These are phyloP conservation scores for Magnusiomyces starmeri DNA, from an alignment of 1,139 yeast species.

Conservation along the genomic window DNA sequence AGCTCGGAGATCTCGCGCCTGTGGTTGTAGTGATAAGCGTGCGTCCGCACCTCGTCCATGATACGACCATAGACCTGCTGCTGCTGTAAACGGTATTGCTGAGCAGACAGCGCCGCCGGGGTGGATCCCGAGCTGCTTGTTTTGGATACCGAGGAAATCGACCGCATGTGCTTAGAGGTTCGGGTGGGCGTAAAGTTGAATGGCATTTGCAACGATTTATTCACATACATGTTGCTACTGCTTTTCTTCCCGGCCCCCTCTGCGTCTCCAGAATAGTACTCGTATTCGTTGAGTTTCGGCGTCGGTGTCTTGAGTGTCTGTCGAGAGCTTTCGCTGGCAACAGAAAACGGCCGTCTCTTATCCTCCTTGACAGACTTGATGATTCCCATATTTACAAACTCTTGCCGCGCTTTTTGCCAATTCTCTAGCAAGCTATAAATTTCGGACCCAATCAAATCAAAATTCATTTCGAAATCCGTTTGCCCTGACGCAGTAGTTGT, in stretches of 20 bases:
- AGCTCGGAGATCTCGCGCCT: slow-evolving; percentile 6
- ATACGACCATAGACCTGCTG: background rate
- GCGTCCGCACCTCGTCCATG: background rate
- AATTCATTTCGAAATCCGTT: slow-evolving; percentile 19
- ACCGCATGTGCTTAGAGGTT: background rate
- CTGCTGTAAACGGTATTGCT: background rate
- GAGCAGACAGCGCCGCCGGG: background rate
- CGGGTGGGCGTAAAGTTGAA: background rate
- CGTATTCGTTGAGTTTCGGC: background rate
- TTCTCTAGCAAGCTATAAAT: slow-evolving; percentile 13
- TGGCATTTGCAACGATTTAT: background rate
- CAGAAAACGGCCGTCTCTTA: background rate
- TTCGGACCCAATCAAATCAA: slow-evolving; percentile 10
- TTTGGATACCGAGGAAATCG: background rate
- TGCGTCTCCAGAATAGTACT: too few species aligned
- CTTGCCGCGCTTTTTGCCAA: slow-evolving; percentile 3
- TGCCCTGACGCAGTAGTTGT: slow-evolving; percentile 17
- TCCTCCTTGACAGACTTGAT: background rate
- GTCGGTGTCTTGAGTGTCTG: background rate
- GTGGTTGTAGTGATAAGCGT: background rate
- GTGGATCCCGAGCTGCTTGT: background rate
- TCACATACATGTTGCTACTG: too few species aligned
- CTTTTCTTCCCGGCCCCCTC: too few species aligned
- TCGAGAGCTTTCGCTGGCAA: background rate
- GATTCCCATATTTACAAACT: background rate